Percentiles rank a stretch among this genome's conserved stretches.
Conservation (phyloP, 2,329 filamentous ascomycete genomes). For the Colletotrichum australisinense region DNA sequence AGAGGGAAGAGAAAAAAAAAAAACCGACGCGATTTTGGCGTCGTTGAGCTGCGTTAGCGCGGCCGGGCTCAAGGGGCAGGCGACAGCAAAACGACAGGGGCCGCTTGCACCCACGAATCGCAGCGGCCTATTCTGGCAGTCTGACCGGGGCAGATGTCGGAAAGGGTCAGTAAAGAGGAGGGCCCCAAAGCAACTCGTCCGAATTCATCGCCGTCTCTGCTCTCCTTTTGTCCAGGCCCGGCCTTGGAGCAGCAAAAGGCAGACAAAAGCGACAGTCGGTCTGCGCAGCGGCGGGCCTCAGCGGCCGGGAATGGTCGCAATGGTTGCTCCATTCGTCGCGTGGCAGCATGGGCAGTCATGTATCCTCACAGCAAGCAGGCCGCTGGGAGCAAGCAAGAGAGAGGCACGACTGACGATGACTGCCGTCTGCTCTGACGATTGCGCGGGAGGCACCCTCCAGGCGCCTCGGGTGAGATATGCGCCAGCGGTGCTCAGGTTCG, state of each 20-base stretch:
- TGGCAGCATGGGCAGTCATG: conserved; percentile 24
- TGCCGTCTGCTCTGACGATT: background rate
- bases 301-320: conserved; percentile 19
- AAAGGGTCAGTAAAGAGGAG: conserved; percentile 16
- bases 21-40: conserved; percentile 21
- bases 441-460: background rate
- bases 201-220: conserved; percentile 19
- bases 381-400: background rate
- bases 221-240: conserved; percentile 27
- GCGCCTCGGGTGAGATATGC: background rate
- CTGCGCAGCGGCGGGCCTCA: conserved; percentile 11
- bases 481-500: background rate
- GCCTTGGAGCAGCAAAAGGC: conserved; percentile 2
- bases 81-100: conserved; percentile 26
- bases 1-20: background rate
- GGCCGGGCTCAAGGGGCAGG: conserved; percentile 18
- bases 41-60: conserved; percentile 32
- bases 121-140: conserved; percentile 4
- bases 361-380: background rate
- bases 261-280: conserved; percentile 16
- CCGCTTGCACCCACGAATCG: conserved; percentile 35
- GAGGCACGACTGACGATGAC: background rate
- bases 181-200: conserved; percentile 7
- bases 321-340: conserved; percentile 36
- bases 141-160: conserved; percentile 6